Conservation (phyloP, 805 yeast genomes). For the Myxozyma neglecta region DNA sequence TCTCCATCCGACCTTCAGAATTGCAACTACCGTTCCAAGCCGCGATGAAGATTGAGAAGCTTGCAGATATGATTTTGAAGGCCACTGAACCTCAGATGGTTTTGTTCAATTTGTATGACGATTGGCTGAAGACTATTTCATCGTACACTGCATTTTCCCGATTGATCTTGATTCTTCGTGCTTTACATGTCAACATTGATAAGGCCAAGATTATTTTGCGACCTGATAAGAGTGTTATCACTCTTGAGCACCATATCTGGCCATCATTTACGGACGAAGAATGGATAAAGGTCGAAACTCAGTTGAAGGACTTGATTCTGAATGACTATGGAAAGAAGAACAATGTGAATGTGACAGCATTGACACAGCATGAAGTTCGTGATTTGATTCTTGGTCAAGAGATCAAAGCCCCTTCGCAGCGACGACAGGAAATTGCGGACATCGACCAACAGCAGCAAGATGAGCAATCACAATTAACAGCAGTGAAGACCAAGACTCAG, state of each 20-base stretch:
- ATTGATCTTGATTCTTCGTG: conserved; percentile 76
- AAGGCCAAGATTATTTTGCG: conserved; percentile 70
- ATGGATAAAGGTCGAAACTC: conserved; percentile 88
- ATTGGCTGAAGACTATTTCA: conserved; percentile 82
- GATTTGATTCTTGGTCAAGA: conserved; percentile 95
- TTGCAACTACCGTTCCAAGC: conserved; percentile 86
- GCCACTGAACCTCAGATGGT: conserved; percentile 95
- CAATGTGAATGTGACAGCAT: conserved; percentile 78
- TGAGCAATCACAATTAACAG: conserved; percentile 56
- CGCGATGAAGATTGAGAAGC: conserved; percentile 75
- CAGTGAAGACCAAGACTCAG: conserved; percentile 76
- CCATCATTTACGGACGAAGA: conserved; percentile 85
- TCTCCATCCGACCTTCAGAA: conserved; percentile 85
- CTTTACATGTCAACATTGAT: conserved; percentile 74
- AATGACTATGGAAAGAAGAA: conserved; percentile 82
- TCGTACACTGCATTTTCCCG: conserved; percentile 94
- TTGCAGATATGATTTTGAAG: conserved; percentile 72
- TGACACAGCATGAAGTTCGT: conserved; percentile 90
- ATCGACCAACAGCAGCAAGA: conserved; percentile 50
- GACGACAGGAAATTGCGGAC: conserved; percentile 81
- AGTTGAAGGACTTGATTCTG: conserved; percentile 82
- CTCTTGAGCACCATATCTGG: conserved; percentile 86
- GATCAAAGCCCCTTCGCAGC: conserved; percentile 82
- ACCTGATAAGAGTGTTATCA: conserved; percentile 68
- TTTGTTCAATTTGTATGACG: conserved; percentile 86